Evolutionary conservation across 495 filamentous ascomycete species (phyloP).

Genomic region (Cercophora sp.): DNA sequence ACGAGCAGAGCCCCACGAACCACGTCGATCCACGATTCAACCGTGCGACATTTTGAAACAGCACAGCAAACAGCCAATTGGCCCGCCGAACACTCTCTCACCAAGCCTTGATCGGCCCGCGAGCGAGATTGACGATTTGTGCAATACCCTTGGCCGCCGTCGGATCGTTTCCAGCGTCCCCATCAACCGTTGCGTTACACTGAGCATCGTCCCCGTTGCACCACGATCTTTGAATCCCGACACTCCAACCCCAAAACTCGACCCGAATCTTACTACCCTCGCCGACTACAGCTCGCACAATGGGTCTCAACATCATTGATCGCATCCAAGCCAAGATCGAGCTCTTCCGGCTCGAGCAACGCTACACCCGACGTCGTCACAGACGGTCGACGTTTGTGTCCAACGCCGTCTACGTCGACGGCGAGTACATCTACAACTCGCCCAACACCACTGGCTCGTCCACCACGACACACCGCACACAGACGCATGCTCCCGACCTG

Average conservation of each 20-base stretch:
- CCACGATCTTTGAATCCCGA: too few relatives aligned
- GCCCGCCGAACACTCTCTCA: background rate
- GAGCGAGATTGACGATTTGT: slow-evolving; percentile 6
- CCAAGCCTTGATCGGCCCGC: background rate
- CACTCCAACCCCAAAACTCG: too few relatives aligned
- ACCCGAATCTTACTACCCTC: too few relatives aligned
- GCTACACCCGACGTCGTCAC: slow-evolving; percentile 77
- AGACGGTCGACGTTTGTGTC: slow-evolving; percentile 81
- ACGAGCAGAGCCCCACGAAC: too few relatives aligned
- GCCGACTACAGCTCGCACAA: slow-evolving; percentile 15
- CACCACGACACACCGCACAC: slow-evolving; percentile 33
- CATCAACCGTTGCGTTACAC: too few relatives aligned
- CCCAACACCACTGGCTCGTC: slow-evolving; percentile 48
- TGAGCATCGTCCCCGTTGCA: too few relatives aligned
- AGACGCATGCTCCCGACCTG: slow-evolving; percentile 12
- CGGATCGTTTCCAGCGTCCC: background rate
- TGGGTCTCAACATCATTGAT: slow-evolving; percentile 44
- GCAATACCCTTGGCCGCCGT: background rate
- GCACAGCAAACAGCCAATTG: slow-evolving; percentile 8
- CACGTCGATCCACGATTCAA: slow-evolving; percentile 9
- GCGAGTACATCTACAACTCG: slow-evolving; percentile 76
- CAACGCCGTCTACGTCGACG: slow-evolving; percentile 84
- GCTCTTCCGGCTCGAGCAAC: slow-evolving; percentile 87
- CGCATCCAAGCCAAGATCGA: slow-evolving; percentile 63
- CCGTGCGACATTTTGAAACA: slow-evolving; percentile 10